Evolutionary conservation across 1,284 basidiomycete species (phyloP), one percentile per base, ranked within the genome.

Genomic region (Termitomyces sp.): DNA sequence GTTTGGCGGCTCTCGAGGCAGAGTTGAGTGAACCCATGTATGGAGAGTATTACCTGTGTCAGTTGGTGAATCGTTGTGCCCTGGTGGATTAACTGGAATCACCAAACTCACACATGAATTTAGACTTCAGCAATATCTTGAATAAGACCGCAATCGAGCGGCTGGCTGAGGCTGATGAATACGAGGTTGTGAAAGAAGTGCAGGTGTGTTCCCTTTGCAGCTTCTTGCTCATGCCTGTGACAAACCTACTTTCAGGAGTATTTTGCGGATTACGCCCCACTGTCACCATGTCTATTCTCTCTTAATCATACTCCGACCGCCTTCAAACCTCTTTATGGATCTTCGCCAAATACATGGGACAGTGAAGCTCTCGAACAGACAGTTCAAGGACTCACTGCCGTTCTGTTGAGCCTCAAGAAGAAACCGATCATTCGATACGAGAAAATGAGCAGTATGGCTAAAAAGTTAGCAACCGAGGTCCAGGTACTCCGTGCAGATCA

Each of bases 21-120:
- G 97, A 99, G 68, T 77, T 99, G 48, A 78, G 78, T 40, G 88
- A 91, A 63, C 97, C 95, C 4, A 88, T 89, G 68, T 99, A 99
- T 67, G 92, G 92, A 65, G 90, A 92, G 71, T 99, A 99, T 73
- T 97, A 94, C 79, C 75, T 97, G 64, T 97, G 94, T 97, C 79
- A 86, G 93, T 91, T 74, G 78, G 83, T 87, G 78, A 76, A 72
- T 80, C 67, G 70, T 69, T 66, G 62, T 64, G 60, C 59, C 55
- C 54, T 55, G 53, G 52, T 62, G 55, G 55, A 57, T 58, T 53
- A 24, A 54, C 48, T 43, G 57, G 53, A 58, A 52, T 9, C 8
- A 37, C 34, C 52, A 41, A 46, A 56, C 61, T 68, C 50, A 70
- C 51, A 7, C 39, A 51, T 38, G 53, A 46, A 41, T 55, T 24